phyloP scores from a whole-genome alignment of 495 filamentous ascomycete genomes.

The Sordaria brevicollis region DNA sequence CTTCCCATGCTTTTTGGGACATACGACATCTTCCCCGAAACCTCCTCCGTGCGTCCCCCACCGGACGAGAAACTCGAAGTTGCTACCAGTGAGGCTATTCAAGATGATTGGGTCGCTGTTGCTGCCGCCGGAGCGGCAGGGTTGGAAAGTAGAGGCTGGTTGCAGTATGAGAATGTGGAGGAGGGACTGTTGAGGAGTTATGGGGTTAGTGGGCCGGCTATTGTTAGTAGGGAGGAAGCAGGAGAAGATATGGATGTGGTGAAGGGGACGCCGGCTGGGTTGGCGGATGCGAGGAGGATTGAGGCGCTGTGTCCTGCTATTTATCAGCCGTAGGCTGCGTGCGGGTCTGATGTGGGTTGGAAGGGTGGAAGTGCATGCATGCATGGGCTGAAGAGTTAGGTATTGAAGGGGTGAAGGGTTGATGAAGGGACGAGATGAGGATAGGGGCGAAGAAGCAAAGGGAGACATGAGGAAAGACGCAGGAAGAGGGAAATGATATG shows the following conservation, averaged over 20 bases:
- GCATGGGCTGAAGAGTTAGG: too few species aligned
- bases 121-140: background rate
- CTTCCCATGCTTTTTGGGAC: conserved; percentile 40
- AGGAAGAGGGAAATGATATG: too few species aligned
- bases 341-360: too few species aligned
- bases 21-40: conserved; percentile 24
- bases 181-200: background rate
- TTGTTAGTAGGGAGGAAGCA: background rate
- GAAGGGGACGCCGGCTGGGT: background rate
- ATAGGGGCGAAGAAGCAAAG: background rate
- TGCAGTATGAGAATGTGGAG: background rate
- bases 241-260: background rate
- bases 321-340: background rate
- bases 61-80: conserved; percentile 9
- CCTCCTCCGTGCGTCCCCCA: conserved; percentile 11
- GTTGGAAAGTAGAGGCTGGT: background rate
- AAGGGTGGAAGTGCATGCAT: too few species aligned
- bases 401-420: background rate
- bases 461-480: too few species aligned
- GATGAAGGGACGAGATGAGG: background rate
- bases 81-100: conserved; percentile 25
- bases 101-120: conserved; percentile 36
- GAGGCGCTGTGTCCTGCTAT: background rate
- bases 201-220: background rate
- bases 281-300: background rate